Base-by-base conservation (phyloP, 2,329 filamentous ascomycete species). In the Xylariomycetidae sp. region DNA sequence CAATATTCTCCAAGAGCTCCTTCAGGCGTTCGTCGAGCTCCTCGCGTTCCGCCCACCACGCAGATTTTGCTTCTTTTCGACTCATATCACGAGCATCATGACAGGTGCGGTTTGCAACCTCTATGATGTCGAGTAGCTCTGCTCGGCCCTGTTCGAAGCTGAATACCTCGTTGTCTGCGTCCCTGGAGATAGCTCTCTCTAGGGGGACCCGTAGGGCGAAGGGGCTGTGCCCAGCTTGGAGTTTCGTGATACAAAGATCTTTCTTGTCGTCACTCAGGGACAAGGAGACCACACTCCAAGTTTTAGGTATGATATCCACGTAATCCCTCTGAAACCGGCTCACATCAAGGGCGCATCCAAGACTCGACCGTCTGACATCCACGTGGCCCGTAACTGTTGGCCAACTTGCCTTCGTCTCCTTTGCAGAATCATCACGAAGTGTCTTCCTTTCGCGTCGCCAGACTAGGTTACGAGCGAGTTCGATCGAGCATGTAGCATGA, bases 1-100 rank as follows among this genome's bases (percentile, higher is more conserved):
- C 90, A 24, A 98, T 83, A 39, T 87, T 93, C 34, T 79, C 70
- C 2, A 98, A 68, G 8, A 98, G 72, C 31, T 85, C 80, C 41
- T 77, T 79, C 16, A 98, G 69, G 8, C 86, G 79, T 19, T 65
- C 63, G 53, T 98, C 92, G 12, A 98, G 68, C 3, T 73, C 74
- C 57, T 92, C 82, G 10, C 93, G 77, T 53, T 89, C 83, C 4
- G 74, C 75, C 89, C 92, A 98, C 92, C 92, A 98, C 29, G 80
- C 79, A 24, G 76, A 76, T 56, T 86, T 88, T 18, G 83, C 80
- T 22, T 80, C 82, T 55, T 83, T 86, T 29, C 76, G 73, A 7
- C 72, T 79, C 56, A 88, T 81, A 42, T 88, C 79, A 18, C 81
- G 74, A 4, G 69, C 68, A 37, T 68, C 68, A 53, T 95, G 88